Conservation (phyloP, 371 early-diverging fungal genomes). For the Mucor mucedo region DNA sequence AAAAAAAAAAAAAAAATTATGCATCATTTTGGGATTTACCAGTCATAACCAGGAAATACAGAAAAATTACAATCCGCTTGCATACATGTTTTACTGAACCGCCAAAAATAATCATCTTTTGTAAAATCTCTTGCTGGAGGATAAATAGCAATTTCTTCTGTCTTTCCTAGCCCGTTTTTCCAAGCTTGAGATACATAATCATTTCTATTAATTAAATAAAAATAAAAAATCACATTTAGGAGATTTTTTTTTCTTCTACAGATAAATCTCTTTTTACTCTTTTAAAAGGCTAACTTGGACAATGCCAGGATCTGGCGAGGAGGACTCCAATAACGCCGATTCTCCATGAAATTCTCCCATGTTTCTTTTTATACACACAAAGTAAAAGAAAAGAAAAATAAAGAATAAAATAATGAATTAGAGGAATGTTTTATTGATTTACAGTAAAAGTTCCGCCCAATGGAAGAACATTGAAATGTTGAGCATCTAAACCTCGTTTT, state of each 20-base stretch:
- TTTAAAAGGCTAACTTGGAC: constrained; percentile 25
- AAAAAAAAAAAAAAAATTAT: not conserved
- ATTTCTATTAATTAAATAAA: not conserved
- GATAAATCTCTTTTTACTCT: constrained; percentile 6
- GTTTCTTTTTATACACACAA: not conserved
- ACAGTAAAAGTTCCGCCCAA: constrained; percentile 61
- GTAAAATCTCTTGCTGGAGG: constrained; percentile 48
- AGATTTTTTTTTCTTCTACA: not conserved
- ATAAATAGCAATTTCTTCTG: constrained; percentile 59
- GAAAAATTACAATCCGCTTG: constrained; percentile 56
- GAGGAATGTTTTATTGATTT: not conserved
- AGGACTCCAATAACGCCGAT: constrained; percentile 27
- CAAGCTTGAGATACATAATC: constrained; percentile 44
- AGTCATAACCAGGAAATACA: constrained; percentile 64
- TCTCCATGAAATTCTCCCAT: not conserved
- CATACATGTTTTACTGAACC: constrained; percentile 49
- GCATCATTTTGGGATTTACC: constrained; percentile 31
- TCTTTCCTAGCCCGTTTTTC: constrained; percentile 69
- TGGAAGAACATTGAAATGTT: constrained; percentile 57
- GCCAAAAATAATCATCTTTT: constrained; percentile 62
- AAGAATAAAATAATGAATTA: not conserved
- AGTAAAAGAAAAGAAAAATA: constrained; percentile 1
- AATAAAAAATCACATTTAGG: not conserved
- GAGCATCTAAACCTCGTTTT: constrained; percentile 53
- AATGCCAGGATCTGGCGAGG: constrained; percentile 42